phyloP scores from a whole-genome alignment of 352 stramenopile genomes.

The Globisporangium lucens region DNA sequence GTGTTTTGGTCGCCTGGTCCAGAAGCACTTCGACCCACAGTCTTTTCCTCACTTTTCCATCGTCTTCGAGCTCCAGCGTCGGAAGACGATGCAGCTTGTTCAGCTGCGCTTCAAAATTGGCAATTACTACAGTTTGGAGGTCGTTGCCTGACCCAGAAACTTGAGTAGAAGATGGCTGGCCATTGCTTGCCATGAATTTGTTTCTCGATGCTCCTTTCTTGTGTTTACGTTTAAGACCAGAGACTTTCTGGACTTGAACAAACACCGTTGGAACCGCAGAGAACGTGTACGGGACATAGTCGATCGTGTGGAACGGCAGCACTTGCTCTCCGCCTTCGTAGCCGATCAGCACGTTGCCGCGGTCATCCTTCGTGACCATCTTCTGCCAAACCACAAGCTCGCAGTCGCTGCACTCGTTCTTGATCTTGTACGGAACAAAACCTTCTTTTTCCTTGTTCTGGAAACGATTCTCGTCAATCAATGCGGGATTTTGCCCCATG shows the following conservation, averaged over 20 bases:
- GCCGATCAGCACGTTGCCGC: slow-evolving; percentile 34
- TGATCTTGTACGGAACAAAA: slow-evolving; percentile 77
- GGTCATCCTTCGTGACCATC: slow-evolving; percentile 52
- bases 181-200: not conserved
- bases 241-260: slow-evolving; percentile 69
- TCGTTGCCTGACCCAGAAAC: not conserved
- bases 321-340: slow-evolving; percentile 72
- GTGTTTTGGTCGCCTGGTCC: slow-evolving; percentile 76
- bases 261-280: slow-evolving; percentile 60
- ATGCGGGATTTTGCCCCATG: slow-evolving; percentile 13
- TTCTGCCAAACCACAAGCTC: slow-evolving; percentile 83
- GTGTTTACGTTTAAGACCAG: slow-evolving; percentile 36
- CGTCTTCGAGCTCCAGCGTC: slow-evolving; percentile 73
- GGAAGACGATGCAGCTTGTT: slow-evolving; percentile 80
- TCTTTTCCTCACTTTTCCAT: slow-evolving; percentile 53
- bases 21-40: slow-evolving; percentile 78
- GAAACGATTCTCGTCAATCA: slow-evolving; percentile 19
- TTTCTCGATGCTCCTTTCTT: slow-evolving; percentile 21
- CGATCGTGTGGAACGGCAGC: slow-evolving; percentile 73
- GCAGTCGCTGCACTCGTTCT: slow-evolving; percentile 80
- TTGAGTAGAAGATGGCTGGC: not conserved
- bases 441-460: slow-evolving; percentile 45
- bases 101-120: slow-evolving; percentile 76
- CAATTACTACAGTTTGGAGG: slow-evolving; percentile 33
- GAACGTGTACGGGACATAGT: slow-evolving; percentile 77